phyloP scores from a whole-genome alignment of 768 basidiomycete genomes.

The Tricholoma bakamatsutake region DNA sequence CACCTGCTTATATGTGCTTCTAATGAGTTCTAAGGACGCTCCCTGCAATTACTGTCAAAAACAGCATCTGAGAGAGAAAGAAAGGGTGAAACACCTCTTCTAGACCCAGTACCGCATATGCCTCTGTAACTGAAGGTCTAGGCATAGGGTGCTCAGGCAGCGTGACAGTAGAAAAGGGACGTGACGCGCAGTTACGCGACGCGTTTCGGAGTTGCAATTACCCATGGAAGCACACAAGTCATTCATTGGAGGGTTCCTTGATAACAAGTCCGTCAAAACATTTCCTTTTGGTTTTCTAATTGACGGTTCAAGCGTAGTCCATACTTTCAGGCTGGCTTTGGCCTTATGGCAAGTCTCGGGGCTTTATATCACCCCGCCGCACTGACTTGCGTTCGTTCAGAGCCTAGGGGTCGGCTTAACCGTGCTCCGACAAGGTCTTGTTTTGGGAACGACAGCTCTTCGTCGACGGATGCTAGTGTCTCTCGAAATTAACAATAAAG shows the following conservation, averaged over 20 bases:
- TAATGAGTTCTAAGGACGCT: slow-evolving; percentile 57
- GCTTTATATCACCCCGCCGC: no score
- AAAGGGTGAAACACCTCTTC: slow-evolving; percentile 37
- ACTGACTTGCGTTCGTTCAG: slow-evolving; percentile 34
- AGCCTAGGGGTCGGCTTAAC: slow-evolving; percentile 87
- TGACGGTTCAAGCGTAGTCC: slow-evolving; percentile 56
- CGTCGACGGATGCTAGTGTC: slow-evolving; percentile 90
- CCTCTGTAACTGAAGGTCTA: slow-evolving; percentile 21
- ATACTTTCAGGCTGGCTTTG: slow-evolving; percentile 97
- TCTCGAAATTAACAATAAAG: slow-evolving; percentile 94
- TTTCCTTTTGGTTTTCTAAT: slow-evolving; percentile 1
- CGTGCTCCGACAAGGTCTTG: slow-evolving; percentile 61
- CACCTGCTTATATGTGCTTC: slow-evolving; percentile 65
- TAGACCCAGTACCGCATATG: slow-evolving; percentile 43
- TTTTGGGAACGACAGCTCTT: slow-evolving; percentile 66
- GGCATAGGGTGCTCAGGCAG: slow-evolving; percentile 6
- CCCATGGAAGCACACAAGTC: slow-evolving; percentile 12
- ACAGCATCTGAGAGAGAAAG: not conserved
- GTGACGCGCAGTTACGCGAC: slow-evolving; percentile 16
- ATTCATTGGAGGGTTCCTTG: slow-evolving; percentile 35
- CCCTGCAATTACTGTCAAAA: slow-evolving; percentile 33
- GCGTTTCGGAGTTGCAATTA: slow-evolving; percentile 9
- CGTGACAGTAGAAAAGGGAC: slow-evolving; percentile 12
- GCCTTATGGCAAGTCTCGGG: slow-evolving; percentile 72
- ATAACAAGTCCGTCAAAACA: slow-evolving; percentile 57